These are phyloP conservation scores for Neurospora sp. DNA, from an alignment of 495 filamentous ascomycete genomes.

Conservation along the genomic window DNA sequence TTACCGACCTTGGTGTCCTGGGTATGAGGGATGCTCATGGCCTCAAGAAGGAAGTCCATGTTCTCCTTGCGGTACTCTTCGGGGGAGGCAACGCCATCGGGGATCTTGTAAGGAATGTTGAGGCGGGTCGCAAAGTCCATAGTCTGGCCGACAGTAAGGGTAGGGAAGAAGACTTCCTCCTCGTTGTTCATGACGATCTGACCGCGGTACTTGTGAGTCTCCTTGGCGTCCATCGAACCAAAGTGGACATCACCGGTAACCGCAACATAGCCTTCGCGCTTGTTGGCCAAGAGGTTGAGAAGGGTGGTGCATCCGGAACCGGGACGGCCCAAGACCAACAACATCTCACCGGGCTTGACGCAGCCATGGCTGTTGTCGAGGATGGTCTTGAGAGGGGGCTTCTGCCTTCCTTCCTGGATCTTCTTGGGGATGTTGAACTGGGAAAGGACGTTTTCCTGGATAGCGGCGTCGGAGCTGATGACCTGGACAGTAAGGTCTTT, in stretches of 20 bases:
- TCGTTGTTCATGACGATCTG: conserved; percentile 48
- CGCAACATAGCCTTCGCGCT: conserved; percentile 55
- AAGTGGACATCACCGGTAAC: conserved; percentile 63
- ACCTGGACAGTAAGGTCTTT: conserved; percentile 51
- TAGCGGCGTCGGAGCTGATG: conserved; percentile 26
- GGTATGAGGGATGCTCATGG: conserved; percentile 61
- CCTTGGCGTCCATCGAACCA: conserved; percentile 44
- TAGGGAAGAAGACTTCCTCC: conserved; percentile 54
- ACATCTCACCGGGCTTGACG: conserved; percentile 63
- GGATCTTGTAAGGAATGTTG: conserved; percentile 31
- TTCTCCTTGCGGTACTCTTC: conserved; percentile 13
- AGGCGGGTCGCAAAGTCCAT: conserved; percentile 49
- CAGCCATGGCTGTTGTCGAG: conserved; percentile 42
- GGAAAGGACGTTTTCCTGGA: conserved; percentile 38
- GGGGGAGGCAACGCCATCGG: conserved; percentile 3
- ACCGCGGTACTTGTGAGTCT: conserved; percentile 49
- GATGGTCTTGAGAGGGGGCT: conserved; percentile 50
- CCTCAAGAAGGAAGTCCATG: conserved; percentile 18
- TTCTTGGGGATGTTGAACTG: conserved; percentile 45
- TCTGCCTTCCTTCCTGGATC: conserved; percentile 33
- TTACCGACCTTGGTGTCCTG: conserved; percentile 71
- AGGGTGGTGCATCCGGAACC: conserved; percentile 72
- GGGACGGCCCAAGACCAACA: conserved; percentile 69
- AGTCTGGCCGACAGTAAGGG: conserved; percentile 54
- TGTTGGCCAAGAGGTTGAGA: conserved; percentile 67